These are phyloP conservation scores for Saccharomyces cerevisiae DNA, from an alignment of 805 yeast genomes.

Conservation along the genomic window DNA sequence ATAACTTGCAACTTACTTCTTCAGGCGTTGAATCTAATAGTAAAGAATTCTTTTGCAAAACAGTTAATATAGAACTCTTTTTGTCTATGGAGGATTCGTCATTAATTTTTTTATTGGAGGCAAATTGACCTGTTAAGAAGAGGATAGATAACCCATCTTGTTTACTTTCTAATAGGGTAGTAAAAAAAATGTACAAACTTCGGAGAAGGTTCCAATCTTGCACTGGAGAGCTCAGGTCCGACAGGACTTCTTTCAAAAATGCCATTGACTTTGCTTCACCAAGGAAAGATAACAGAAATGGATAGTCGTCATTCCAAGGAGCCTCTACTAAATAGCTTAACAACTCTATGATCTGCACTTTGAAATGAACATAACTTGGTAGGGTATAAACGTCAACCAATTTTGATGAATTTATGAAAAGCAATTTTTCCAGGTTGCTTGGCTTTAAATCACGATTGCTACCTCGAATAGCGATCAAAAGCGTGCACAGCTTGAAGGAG, in stretches of 20 bases:
- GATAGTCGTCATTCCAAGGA: conserved; percentile 51
- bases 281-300: conserved; percentile 75
- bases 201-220: conserved; percentile 47
- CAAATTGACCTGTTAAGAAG: conserved; percentile 50
- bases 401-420: conserved; percentile 48
- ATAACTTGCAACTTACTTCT: conserved; percentile 54
- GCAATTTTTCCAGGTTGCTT: conserved; percentile 54
- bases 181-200: conserved; percentile 52
- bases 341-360: conserved; percentile 46
- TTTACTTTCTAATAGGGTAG: conserved; percentile 59
- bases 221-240: conserved; percentile 51
- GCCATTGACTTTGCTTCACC: conserved; percentile 56
- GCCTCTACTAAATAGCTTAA: conserved; percentile 51
- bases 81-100: conserved; percentile 2
- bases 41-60: conserved; percentile 48
- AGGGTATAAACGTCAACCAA: conserved; percentile 50
- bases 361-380: conserved; percentile 30
- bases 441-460: conserved; percentile 34
- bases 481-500: conserved; percentile 47
- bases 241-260: conserved; percentile 50
- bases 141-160: conserved; percentile 73
- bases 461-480: conserved; percentile 51
- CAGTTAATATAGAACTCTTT: conserved; percentile 40
- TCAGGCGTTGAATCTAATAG: conserved; percentile 50
- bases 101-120: conserved; percentile 21